A percentile compares a stretch with the other conserved stretches of the same genome.
phyloP scores from a whole-genome alignment of 2,329 filamentous ascomycete genomes.

The Claviceps sp. region DNA sequence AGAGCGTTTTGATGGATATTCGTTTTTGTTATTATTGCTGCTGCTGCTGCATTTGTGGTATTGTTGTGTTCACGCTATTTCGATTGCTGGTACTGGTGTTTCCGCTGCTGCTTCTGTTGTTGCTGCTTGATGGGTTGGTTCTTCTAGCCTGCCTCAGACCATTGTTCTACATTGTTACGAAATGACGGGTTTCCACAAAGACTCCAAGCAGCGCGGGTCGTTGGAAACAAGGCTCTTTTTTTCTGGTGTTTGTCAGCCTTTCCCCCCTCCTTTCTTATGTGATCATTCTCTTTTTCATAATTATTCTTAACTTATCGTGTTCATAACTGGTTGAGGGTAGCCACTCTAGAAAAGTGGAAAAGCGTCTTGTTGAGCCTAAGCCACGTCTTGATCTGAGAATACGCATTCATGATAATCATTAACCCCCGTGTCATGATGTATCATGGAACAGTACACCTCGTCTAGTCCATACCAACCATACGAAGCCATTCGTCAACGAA shows the following conservation, averaged over 20 bases:
- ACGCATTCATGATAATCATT: not conserved
- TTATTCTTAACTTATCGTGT: too few species aligned
- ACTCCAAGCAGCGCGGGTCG: not conserved
- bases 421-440: not conserved
- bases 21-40: not conserved
- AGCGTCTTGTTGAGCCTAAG: too few species aligned
- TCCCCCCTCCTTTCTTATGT: not conserved
- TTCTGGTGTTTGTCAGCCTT: not conserved
- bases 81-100: too few species aligned
- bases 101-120: too few species aligned
- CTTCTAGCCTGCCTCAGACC: not conserved
- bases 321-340: not conserved
- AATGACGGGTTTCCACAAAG: not conserved
- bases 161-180: slow-evolving; percentile 1
- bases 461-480: not conserved
- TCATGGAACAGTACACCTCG: not conserved
- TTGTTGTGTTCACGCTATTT: too few species aligned
- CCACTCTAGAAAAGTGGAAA: too few species aligned
- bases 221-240: not conserved
- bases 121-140: too few species aligned
- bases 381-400: too few species aligned
- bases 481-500: not conserved
- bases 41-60: too few species aligned
- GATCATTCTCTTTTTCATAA: too few species aligned
- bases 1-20: slow-evolving; percentile 11